Base-by-base conservation (phyloP, 179 eudicot species). In the Spinacia oleracea region DNA sequence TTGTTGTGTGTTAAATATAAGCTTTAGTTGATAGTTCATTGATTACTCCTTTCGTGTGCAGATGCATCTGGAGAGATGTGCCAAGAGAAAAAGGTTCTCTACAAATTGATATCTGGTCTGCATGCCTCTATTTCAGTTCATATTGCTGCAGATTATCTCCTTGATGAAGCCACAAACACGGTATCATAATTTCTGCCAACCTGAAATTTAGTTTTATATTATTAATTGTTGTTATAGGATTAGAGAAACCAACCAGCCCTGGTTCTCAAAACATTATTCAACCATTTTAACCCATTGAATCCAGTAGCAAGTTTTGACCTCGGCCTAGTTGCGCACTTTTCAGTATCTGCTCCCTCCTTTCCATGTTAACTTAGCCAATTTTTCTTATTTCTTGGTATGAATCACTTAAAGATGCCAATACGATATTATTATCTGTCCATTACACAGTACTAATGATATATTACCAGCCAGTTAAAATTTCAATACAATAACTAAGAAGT, bases 91-190 rank as follows among this genome's bases (percentile, higher is more conserved):
- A 95, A 88, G 81, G 88, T 88, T 60, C 78, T 93, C 29, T 95
- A 91, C 92, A 95, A 95, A 81, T 70, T 95, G 81, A 93, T 95
- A 79, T 95, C 97, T 50, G 98, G 98, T 71, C 89, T 95, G 48
- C 98, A 95, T 80, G 83, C 98, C 65, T 95, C 98, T 45, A 93
- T 95, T 78, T 95, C 98, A 64, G 87, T 90, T 55, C 97, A 95
- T 78, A 95, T 95, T 65, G 98, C 93, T 35, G 87, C 97, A 34
- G 97, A 88, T 51, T 95, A 95, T 86, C 97, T 94, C 70, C 92
- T 93, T 51, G 98, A 95, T 81, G 98, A 91, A 86, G 79, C 85
- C 31, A 82, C 81, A 55, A 87, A 93, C 77, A 77, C 73, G 97
- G 98, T 91, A 40, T 66, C 55, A 45, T 56, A 7, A 35, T 77